Percentiles rank a stretch among this genome's conserved stretches.
Evolutionary conservation across 495 filamentous ascomycete genomes (phyloP).

Genomic region (Penicillium simplicissimum): DNA sequence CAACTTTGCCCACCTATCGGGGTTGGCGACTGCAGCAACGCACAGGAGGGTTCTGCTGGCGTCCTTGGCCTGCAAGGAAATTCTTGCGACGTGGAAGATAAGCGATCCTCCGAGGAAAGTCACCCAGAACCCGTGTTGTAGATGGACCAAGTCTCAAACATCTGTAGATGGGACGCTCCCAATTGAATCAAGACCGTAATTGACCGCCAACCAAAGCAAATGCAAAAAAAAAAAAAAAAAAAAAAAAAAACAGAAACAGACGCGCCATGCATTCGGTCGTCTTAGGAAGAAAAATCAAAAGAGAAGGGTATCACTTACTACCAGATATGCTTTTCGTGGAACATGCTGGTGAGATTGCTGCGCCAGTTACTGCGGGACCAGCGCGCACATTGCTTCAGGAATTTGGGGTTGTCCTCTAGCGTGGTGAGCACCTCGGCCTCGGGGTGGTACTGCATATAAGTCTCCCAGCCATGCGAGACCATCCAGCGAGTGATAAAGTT

Average conservation of each 20-base stretch:
- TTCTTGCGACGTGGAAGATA: neutral
- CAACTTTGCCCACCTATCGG: neutral
- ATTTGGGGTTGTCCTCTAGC: slow-evolving; percentile 70
- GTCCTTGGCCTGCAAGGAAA: neutral
- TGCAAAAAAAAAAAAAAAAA: slow-evolving; percentile 1
- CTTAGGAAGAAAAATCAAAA: slow-evolving; percentile 11
- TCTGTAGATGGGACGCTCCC: neutral
- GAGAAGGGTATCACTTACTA: slow-evolving; percentile 52
- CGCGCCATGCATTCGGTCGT: neutral
- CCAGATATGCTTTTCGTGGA: slow-evolving; percentile 67
- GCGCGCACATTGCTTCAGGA: slow-evolving; percentile 74
- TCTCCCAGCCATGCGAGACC: slow-evolving; percentile 73
- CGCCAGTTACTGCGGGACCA: slow-evolving; percentile 84
- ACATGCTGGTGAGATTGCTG: slow-evolving; percentile 76
- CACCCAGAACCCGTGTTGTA: neutral
- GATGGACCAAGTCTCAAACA: neutral
- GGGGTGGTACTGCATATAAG: slow-evolving; percentile 72
- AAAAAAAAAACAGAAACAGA: too few relatives aligned
- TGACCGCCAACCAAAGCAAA: neutral
- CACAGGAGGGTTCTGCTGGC: neutral
- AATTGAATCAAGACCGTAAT: neutral
- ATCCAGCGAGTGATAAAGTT: slow-evolving; percentile 84
- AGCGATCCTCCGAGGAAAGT: neutral
- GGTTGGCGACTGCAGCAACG: neutral
- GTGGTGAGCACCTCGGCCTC: slow-evolving; percentile 76